Base-by-base conservation (phyloP, 768 basidiomycete species). In the Hydnomerulius pinastri region DNA sequence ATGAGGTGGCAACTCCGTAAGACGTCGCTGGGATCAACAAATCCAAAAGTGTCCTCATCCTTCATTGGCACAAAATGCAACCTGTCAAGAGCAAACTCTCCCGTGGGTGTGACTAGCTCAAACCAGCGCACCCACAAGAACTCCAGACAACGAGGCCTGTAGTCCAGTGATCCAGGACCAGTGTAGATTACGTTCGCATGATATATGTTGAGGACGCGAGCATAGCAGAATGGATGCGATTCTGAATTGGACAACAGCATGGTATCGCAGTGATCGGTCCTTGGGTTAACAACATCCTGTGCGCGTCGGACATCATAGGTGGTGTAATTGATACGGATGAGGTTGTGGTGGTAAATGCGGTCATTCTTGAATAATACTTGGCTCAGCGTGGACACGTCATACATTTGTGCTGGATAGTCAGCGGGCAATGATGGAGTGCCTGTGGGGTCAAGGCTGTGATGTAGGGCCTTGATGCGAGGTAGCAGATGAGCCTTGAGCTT, bases 281-380 rank as follows among this genome's bases (percentile, higher is more conserved):
- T 48, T 1, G 71, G 65, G 43, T 77, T 76, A 51, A 78, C 59
- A 0, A 63, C 52, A 52, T 78, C 75, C 45, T 76, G 71, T 3
- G 41, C 60, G 0, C 71, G 61, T 13, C 70, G 67, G 13, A 74
- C 30, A 55, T 79, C 72, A 55, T 77, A 79, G 0, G 71, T 73
- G 0, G 75, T 76, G 53, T 73, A 75, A 53, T 74, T 71, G 42
- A 76, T 41, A 0, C 64, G 65, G 2, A 73, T 23, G 5, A 60
- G 51, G 44, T 64, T 62, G 59, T 73, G 72, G 0, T 18, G 15
- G 43, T 70, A 75, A 4, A 76, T 61, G 9, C 52, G 50, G 54
- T 73, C 60, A 30, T 59, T 48, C 3, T 49, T 41, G 18, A 76
- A 57, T 1, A 51, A 25, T 0, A 75, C 33, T 30, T 32, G 30